These are phyloP conservation scores for Hymenoscyphus occultus DNA, from an alignment of 2,329 filamentous ascomycete species.

Conservation along the genomic window DNA sequence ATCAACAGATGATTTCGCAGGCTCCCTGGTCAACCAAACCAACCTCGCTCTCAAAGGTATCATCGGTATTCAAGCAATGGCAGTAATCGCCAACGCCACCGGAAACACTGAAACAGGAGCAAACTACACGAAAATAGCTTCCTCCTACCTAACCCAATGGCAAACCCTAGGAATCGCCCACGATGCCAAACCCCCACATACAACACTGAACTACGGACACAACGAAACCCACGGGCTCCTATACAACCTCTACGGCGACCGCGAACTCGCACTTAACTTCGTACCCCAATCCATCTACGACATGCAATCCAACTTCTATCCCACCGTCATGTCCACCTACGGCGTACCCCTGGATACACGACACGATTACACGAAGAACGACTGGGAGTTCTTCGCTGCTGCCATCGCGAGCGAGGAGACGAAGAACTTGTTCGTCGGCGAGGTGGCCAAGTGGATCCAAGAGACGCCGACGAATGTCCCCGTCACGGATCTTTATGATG, in stretches of 20 bases:
- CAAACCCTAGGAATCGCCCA: conserved; percentile 66
- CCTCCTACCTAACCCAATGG: conserved; percentile 71
- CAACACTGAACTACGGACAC: conserved; percentile 77
- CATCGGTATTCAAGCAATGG: conserved; percentile 78
- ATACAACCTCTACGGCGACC: conserved; percentile 82
- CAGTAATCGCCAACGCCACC: conserved; percentile 61
- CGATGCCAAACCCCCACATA: conserved; percentile 59
- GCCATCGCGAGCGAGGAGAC: conserved; percentile 64
- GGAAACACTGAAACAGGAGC: conserved; percentile 55
- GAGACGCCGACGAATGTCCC: conserved; percentile 68
- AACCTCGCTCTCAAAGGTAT: conserved; percentile 83
- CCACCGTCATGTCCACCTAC: conserved; percentile 66
- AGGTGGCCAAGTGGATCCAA: conserved; percentile 71
- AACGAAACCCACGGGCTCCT: conserved; percentile 51
- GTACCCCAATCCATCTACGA: conserved; percentile 73
- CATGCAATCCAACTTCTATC: conserved; percentile 76
- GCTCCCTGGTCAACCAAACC: conserved; percentile 73
- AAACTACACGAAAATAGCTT: conserved; percentile 61
- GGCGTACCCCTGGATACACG: conserved; percentile 81
- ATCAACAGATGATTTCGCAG: conserved; percentile 82
- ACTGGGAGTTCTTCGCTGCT: conserved; percentile 86
- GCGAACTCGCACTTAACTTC: conserved; percentile 71
- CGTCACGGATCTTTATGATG: conserved; percentile 76
- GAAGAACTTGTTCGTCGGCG: conserved; percentile 62
- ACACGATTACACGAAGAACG: conserved; percentile 78